Base-by-base conservation (phyloP, 805 yeast genomes). In the Metschnikowia sp. region DNA sequence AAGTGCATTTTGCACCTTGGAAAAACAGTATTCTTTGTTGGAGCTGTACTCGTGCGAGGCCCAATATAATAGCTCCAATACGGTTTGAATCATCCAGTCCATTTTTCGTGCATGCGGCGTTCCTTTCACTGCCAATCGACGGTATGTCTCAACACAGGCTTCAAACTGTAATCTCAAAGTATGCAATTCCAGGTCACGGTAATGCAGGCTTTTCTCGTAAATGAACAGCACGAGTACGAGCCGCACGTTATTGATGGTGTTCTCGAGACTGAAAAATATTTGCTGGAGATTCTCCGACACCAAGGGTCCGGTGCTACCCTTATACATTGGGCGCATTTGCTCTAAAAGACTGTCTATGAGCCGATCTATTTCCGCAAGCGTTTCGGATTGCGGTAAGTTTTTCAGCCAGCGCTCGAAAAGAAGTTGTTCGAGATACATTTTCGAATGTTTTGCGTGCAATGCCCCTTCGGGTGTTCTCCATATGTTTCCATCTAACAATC, bases 381-480 rank as follows among this genome's bases (percentile, higher is more conserved):
- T 2, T 13, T 8, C 4, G 8, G 6, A 4, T 30, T 22, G 13
- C n/a, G 12, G 10, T 26, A 13, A 8, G 12, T n/a, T 11, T 12
- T n/a, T 39, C 37, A 45, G 44, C 44, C 44, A 40, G 9, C 44
- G 40, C 30, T 40, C 44, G 19, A 35, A 45, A 11, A 45, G 34
- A 12, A 45, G 37, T 32, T 39, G 48, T 30, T 45, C 48, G 33
- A 45, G 31, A 15, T 45, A 45, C 18, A 30, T 10, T 13, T 35
- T 39, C 40, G 36, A 18, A 11, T 22, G 44, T 7, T 35, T 39
- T 2, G 39, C 31, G 6, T 44, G 43, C 7, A 13, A 8, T 39
- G 19, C 31, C 5, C 36, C 40, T 9, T 12, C 39, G 5, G 8
- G n/a, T 4, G 35, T 11, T 28, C 30, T 33, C 47, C 43, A 39